A percentile compares a stretch with the other conserved stretches of the same genome.
phyloP scores from a whole-genome alignment of 441 rosid species.

The Arabidopsis hybrid region DNA sequence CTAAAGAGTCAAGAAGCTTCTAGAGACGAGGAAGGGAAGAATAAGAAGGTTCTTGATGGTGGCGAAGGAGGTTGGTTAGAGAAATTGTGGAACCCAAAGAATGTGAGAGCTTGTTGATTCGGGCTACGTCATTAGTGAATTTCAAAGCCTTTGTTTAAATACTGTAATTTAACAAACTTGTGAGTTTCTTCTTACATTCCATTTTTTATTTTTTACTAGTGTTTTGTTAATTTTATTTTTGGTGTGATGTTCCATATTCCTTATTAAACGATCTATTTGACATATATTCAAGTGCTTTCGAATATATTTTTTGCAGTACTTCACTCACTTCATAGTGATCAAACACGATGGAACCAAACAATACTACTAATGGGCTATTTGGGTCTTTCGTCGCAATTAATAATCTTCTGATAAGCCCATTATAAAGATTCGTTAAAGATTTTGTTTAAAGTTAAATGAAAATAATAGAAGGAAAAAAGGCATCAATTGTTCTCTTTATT shows the following conservation, averaged over 20 bases:
- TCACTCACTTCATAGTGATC: neutral
- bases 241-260: neutral
- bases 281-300: neutral
- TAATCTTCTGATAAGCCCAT: neutral
- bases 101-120: constrained; percentile 50
- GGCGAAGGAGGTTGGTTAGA: constrained; percentile 53
- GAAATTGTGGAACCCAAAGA: constrained; percentile 51
- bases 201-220: neutral
- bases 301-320: neutral
- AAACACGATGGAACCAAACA: neutral
- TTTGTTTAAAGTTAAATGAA: no score
- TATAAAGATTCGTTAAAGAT: neutral
- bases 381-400: neutral
- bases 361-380: neutral
- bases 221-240: neutral
- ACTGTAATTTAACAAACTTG: constrained; percentile 4
- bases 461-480: no score
- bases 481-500: no score
- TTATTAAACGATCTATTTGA: neutral
- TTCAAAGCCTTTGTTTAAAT: neutral
- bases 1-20: constrained; percentile 47
- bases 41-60: constrained; percentile 49
- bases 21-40: constrained; percentile 35
- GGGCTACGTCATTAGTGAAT: neutral
- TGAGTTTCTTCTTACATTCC: neutral